These are phyloP conservation scores for Leccinum pellstonianum DNA, from an alignment of 768 basidiomycete species.

Conservation along the genomic window DNA sequence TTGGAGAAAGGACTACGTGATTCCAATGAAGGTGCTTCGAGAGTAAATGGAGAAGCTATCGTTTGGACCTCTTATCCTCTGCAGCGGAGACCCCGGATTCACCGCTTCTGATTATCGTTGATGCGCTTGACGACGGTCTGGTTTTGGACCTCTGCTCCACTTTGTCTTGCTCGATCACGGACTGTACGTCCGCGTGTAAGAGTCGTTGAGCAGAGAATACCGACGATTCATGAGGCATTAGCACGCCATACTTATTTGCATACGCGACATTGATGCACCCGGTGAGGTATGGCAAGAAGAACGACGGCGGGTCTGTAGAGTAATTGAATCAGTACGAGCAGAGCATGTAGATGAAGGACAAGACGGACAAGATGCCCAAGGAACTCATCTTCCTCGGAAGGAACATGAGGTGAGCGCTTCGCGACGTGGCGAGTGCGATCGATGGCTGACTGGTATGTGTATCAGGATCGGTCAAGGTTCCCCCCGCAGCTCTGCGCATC, in stretches of 20 bases:
- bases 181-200: conserved; percentile 72
- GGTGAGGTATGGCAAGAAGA: conserved; percentile 36
- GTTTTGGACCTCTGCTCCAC: conserved; percentile 31
- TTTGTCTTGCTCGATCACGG: conserved; percentile 92
- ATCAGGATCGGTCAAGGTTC: no score
- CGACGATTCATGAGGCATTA: conserved; percentile 63
- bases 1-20: no score
- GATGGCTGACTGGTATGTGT: no score
- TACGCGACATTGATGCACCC: conserved; percentile 72
- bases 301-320: conserved; percentile 3
- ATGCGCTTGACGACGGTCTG: no score
- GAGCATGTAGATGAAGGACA: conserved; percentile 66
- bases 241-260: conserved; percentile 68
- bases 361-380: conserved; percentile 77
- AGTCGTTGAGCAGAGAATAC: conserved; percentile 73
- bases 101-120: background rate
- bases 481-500: no score
- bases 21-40: no score
- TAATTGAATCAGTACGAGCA: conserved; percentile 64
- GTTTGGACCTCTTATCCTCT: no score
- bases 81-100: no score
- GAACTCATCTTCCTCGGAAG: conserved; percentile 71
- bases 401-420: conserved; percentile 59
- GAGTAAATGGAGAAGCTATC: no score
- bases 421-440: background rate